Base-by-base conservation (phyloP, 2,329 filamentous ascomycete genomes). In the Trichoderma lentiforme region DNA sequence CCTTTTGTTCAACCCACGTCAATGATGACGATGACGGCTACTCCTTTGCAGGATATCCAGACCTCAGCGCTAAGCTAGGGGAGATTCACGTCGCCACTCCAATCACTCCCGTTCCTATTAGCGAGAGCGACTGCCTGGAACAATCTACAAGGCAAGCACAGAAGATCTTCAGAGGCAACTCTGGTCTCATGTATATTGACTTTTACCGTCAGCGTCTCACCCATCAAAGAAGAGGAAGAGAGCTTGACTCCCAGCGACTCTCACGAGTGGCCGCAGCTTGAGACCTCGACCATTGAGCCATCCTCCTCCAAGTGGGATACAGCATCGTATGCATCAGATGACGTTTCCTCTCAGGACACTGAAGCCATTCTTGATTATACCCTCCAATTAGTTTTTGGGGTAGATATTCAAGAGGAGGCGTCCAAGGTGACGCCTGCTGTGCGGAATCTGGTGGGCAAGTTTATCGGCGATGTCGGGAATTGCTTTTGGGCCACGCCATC, bases 301-400 rank as follows among this genome's bases (percentile, higher is more conserved):
- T 58, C 56, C n/a, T 26, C 66, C 15, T 51, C 66, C 12, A 73
- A 53, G 63, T 77, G 74, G 63, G 76, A 77, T 30, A 73, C 74
- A 8, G 70, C 72, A 12, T 76, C 76, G 3, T 75, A 76, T 5
- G 74, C 75, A 1, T 78, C 77, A 4, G 79, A 81, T 8, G 80
- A 81, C 56, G 73, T 78, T 7, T 77, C 80, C 0, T 71, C 75
- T 3, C 80, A 82, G 2, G 82, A 83, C 65, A 78, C 79, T 15
- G 81, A 82, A 15, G 74, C 76, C 0, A 73, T 83, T 2, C 76
- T 83, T 21, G 78, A 79, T 53, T 83, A 82, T 60, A 76, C 79
- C 0, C 76, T 83, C 0, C 82, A 83, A 39, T 63, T 82, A 0
- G 78, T 80, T 6, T 83, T 83, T 66, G 82, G 82, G 2, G 74